Evolutionary conservation across 2,329 filamentous ascomycete species (phyloP), one percentile per base, ranked within the genome.

Genomic region (Colletotrichum orchidophilum): DNA sequence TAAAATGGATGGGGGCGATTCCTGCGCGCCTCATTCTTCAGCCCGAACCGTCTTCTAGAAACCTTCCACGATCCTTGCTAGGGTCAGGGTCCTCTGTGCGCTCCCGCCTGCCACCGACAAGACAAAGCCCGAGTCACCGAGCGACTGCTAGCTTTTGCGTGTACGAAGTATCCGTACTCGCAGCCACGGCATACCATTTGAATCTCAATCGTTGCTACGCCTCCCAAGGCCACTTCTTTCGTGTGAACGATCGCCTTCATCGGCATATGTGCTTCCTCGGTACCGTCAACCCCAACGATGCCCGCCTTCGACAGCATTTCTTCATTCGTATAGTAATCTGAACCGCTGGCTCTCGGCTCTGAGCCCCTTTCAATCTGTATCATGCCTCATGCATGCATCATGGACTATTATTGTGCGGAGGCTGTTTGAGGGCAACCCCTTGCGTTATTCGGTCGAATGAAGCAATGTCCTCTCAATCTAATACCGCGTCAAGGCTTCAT

Each of bases 31-130:
- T 67, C 57, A 62, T 58, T 71, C 64, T 68, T 68, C 64, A 71
- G 64, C 64, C 42, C 57, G 58, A 68, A 63, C 68, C 42, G 58
- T 68, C 68, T 70, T 72, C 70, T 70, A 60, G 70, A 72, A 70
- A 39, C 54, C 60, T 72, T 72, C 70, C 54, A 70, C 24, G 29
- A 72, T 70, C 66, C 66, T 57, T 65, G 70, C 60, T 65, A 57
- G 61, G 42, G 39, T 49, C 66, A 70, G 70, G 70, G 54, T 64
- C 53, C 59, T 71, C 64, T 58, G 65, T 63, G 68, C 46, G 58
- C 58, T 39, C 65, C 68, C 50, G 63, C 63, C 21, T 70, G 67
- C 67, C 57, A 61, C n/a, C n/a, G n/a, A n/a, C n/a, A n/a, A n/a
- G 29, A 62, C 58, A 33, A 52, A 50, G 60, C 26, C 35, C 50